Evolutionary conservation across 768 basidiomycete genomes (phyloP).

Genomic region (Agrocybe praecox): DNA sequence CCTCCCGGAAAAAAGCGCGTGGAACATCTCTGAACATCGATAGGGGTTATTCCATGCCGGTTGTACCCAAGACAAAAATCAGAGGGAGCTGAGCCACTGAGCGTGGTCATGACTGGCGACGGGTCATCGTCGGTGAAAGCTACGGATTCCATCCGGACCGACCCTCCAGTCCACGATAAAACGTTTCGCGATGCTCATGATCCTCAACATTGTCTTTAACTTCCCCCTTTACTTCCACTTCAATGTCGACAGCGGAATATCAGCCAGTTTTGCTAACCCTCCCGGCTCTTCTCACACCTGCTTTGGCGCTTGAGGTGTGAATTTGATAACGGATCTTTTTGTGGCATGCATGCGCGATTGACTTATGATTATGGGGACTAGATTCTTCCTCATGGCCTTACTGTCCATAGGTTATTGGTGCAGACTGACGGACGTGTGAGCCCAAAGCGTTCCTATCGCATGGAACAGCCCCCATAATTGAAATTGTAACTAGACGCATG

Average conservation of each 20-base stretch:
- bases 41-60: no score
- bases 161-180: slow-evolving; percentile 1
- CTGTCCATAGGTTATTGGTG: slow-evolving; percentile 67
- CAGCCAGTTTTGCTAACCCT: slow-evolving; percentile 56
- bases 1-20: no score
- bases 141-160: slow-evolving; percentile 7
- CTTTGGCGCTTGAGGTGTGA: slow-evolving; percentile 64
- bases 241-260: slow-evolving; percentile 31
- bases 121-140: slow-evolving; percentile 18
- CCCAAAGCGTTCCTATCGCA: not conserved
- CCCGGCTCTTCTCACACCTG: slow-evolving; percentile 51
- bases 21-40: no score
- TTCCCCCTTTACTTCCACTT: slow-evolving; percentile 6
- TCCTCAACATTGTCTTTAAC: not conserved
- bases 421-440: slow-evolving; percentile 65
- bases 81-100: not conserved
- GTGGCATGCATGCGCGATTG: slow-evolving; percentile 8
- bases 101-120: not conserved
- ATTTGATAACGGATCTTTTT: not conserved
- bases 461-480: not conserved
- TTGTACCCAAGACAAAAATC: not conserved
- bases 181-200: slow-evolving; percentile 3
- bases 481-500: slow-evolving; percentile 56
- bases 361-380: slow-evolving; percentile 24
- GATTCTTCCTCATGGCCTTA: slow-evolving; percentile 70